Conservation (phyloP, 208 protist species). For the Wallacemonas sp. region DNA sequence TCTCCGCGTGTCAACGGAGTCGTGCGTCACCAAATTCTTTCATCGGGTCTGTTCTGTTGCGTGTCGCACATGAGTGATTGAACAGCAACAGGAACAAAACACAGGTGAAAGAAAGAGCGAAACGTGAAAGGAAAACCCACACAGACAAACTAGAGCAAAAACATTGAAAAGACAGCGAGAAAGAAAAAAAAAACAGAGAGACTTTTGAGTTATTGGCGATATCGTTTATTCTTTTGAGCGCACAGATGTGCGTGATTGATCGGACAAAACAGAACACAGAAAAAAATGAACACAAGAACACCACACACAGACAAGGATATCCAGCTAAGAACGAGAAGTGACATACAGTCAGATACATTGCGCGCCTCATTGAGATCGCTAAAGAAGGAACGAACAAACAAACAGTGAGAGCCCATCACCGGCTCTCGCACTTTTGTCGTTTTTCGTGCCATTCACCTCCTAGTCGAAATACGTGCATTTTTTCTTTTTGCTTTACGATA, state of each 20-base stretch:
- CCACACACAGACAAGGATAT: not conserved
- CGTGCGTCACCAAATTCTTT: no score
- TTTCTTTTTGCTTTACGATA: no score
- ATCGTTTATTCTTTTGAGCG: not conserved
- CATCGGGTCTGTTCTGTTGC: not conserved
- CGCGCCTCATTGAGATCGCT: no score
- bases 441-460: no score
- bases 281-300: slow-evolving; percentile 5
- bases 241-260: not conserved
- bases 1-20: no score
- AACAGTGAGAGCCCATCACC: no score
- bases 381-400: slow-evolving; percentile 2
- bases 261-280: not conserved
- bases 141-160: not conserved
- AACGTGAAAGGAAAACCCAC: not conserved
- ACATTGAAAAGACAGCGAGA: not conserved
- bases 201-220: not conserved
- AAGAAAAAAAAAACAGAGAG: slow-evolving; percentile 13
- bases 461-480: no score
- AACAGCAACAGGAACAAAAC: slow-evolving; percentile 3
- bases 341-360: not conserved
- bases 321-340: not conserved
- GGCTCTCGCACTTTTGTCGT: no score
- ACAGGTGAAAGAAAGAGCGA: not conserved
- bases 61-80: no score